Base-by-base conservation (phyloP, 2,329 filamentous ascomycete genomes). In the Penicillium sp. region DNA sequence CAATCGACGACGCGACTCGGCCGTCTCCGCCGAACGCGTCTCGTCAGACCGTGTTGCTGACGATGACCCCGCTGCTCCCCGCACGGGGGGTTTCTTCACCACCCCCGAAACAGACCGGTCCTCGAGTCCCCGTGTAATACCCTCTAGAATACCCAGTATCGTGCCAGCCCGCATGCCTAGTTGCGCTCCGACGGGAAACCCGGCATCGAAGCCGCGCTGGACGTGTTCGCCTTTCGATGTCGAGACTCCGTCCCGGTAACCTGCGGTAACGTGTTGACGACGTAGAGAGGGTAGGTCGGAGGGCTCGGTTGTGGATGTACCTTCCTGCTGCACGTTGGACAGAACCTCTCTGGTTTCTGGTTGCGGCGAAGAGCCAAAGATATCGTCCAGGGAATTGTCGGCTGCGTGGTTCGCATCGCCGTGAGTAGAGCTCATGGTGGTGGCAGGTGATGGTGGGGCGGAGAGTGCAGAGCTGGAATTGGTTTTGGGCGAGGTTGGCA, bases 121-220 rank as follows among this genome's bases (percentile, higher is more conserved):
- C 25, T 75, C 73, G 5, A 73, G 68, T 1, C 74, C 75, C 3
- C 69, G 70, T 0, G 80, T 75, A 20, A 96, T 76, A 0, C 90
- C 92, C 70, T 96, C 91, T 5, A 97, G 71, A 4, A 91, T 78
- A 0, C 95, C 95, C 3, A 96, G 75, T 12, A 96, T 78, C 65
- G 86, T 87, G 0, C 95, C 95, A 0, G 88, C 89, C 31, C 83
- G 83, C 64, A 90, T 75, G 0, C 94, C 95, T 34, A 98, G 79
- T 54, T 89, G 87, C 0, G 92, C 93, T 12, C 95, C 95, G 0
- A 98, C 82, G 14, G 87, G 83, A 73, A 92, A 98, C 0, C 94
- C 94, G 64, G 94, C 91, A 73, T 99, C 95, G 71, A 99, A 98
- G 0, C 94, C 94, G 14, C 83, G 82, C 76, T 99, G 95, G 28